Conservation (phyloP, 2,329 filamentous ascomycete species). For the Thelonectria discophora region DNA sequence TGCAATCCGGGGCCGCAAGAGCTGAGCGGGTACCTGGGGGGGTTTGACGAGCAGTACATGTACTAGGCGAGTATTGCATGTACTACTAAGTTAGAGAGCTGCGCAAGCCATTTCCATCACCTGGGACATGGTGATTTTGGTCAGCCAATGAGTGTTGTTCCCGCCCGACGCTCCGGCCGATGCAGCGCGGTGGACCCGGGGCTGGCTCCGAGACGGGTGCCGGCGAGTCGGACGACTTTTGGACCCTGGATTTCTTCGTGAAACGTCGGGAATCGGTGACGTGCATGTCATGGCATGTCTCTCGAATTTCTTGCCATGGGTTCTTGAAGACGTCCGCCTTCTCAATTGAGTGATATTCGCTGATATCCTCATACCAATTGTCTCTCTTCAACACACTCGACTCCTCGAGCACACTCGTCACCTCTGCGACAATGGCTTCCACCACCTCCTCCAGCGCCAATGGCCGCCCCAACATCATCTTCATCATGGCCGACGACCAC, state of each 20-base stretch:
- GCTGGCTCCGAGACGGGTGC: constrained; percentile 21
- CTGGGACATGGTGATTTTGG: no score
- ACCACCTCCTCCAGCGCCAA: background rate
- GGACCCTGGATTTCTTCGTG: constrained; percentile 21
- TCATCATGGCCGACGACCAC: constrained; percentile 66
- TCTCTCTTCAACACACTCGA: background rate
- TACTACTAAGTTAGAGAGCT: no score
- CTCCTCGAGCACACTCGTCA: background rate
- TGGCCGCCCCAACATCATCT: constrained; percentile 47
- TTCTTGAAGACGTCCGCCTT: background rate
- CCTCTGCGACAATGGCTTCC: constrained; percentile 16
- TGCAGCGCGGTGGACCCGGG: constrained; percentile 19
- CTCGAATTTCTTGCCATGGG: background rate
- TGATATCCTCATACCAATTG: background rate
- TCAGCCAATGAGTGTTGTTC: constrained; percentile 18
- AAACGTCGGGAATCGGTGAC: constrained; percentile 28
- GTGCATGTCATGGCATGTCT: constrained; percentile 9
- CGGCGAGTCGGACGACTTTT: constrained; percentile 2
- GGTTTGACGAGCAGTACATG: constrained; percentile 41
- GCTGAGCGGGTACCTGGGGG: constrained; percentile 26
- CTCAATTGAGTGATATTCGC: background rate
- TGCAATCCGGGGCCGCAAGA: constrained; percentile 31
- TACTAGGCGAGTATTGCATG: constrained; percentile 22
- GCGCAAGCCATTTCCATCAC: background rate
- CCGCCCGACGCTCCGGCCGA: constrained; percentile 27